Base-by-base conservation (phyloP, 192 early-diverging fungal genomes). In the Podila minutissima region DNA sequence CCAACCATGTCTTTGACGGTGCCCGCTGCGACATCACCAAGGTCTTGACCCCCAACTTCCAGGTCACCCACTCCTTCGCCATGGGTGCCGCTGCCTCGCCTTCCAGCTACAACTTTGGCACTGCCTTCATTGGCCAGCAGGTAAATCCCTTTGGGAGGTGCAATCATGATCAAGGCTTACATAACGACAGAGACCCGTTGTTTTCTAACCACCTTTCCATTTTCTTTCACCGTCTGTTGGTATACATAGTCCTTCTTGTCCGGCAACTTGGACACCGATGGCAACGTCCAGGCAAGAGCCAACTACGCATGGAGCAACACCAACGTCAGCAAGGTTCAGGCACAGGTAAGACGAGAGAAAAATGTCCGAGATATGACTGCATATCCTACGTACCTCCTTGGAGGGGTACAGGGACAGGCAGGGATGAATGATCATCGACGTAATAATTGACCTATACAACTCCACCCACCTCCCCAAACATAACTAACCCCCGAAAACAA, bases 181-280 rank as follows among this genome's bases (percentile, higher is more conserved):
- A 55, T 24, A 22, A 24, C n/a, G 53, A 55, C 17, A 53, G 4
- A 3, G n/a, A 26, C 0, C 9, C 3, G 17, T 55, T 17, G 8
- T 22, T 55, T 55, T 55, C 53, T 55, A 55, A 46, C 11, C 15
- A 8, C 13, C 20, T 4, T 55, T 55, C n/a, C 7, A 4, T 55
- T 55, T 0, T 22, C 19, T 55, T 55, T 37, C 35, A 37, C 35
- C 8, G 9, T 37, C 7, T 9, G 1, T 37, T 37, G 35, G 5
- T 37, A 35, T 59, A 8, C 61, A 50, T 82, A 95, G 93, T 92
- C 91, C 26, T 88, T 96, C 86, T 83, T 98, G 75, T 95, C 96
- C 70, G 98, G 97, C 8, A 96, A 94, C 79, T 90, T 99, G 86
- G 98, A 99, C 74, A 94, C 93, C 65, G 93, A 98, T 71, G 91